phyloP scores from a whole-genome alignment of 2,329 filamentous ascomycete species.

The Pyrenochaeta sp. region DNA sequence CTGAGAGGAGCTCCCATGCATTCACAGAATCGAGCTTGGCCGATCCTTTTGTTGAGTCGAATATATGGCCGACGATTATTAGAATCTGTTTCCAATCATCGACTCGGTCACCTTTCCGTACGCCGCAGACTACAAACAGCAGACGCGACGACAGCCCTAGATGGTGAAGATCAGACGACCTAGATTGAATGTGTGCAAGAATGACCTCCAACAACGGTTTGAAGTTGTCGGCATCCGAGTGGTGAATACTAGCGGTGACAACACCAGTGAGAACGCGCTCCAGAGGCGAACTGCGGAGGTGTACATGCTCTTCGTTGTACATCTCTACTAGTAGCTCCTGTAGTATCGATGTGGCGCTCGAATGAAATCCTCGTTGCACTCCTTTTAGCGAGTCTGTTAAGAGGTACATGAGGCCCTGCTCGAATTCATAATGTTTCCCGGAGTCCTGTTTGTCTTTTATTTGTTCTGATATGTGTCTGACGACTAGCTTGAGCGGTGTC shows the following conservation, averaged over 20 bases:
- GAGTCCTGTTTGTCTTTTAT: constrained; percentile 64
- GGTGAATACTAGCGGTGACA: constrained; percentile 82
- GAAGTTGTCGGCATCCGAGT: constrained; percentile 79
- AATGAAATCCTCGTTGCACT: constrained; percentile 66
- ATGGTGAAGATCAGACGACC: constrained; percentile 55
- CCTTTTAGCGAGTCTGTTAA: constrained; percentile 82
- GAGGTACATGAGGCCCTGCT: constrained; percentile 89
- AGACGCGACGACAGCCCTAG: constrained; percentile 54
- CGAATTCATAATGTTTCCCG: constrained; percentile 73
- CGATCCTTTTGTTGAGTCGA: constrained; percentile 51
- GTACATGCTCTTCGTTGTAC: constrained; percentile 28
- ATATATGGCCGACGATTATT: constrained; percentile 46
- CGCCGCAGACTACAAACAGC: constrained; percentile 75
- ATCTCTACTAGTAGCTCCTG: constrained; percentile 57
- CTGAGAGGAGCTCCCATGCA: constrained; percentile 52
- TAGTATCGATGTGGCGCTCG: constrained; percentile 63
- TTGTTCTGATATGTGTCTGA: constrained; percentile 76
- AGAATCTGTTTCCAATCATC: constrained; percentile 74
- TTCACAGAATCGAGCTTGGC: constrained; percentile 18
- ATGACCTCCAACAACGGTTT: constrained; percentile 71
- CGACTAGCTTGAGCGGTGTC: constrained; percentile 73
- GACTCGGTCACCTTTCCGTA: constrained; percentile 82
- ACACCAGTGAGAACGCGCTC: constrained; percentile 76
- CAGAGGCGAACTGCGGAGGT: constrained; percentile 59
- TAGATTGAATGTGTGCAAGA: constrained; percentile 35